Conservation (phyloP, 2,329 filamentous ascomycete genomes). For the Trichoderma sp. region DNA sequence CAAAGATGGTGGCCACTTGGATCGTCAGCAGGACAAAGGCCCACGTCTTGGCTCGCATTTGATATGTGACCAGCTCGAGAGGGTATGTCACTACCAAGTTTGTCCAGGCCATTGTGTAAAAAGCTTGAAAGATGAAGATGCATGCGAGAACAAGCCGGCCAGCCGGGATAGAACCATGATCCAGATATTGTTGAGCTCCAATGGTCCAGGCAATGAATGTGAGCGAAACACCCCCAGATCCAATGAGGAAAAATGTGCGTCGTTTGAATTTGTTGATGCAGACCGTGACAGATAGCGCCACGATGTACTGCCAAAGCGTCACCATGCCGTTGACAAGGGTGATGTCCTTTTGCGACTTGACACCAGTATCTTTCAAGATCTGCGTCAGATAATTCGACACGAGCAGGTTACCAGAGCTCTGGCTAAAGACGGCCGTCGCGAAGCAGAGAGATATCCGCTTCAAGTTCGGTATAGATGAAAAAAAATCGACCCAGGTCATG, state of each 20-base stretch:
- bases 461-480: conserved; percentile 42
- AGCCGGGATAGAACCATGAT: conserved; percentile 35
- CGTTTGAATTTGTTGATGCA: conserved; percentile 42
- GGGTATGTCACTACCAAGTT: conserved; percentile 48
- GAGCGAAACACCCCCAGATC: conserved; percentile 42
- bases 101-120: conserved; percentile 48
- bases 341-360: conserved; percentile 42
- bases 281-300: conserved; percentile 41
- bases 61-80: conserved; percentile 45
- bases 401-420: conserved; percentile 45
- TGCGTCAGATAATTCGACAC: conserved; percentile 47
- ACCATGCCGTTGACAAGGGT: conserved; percentile 47
- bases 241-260: conserved; percentile 43
- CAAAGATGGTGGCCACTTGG: conserved; percentile 42
- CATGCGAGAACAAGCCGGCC: conserved; percentile 44
- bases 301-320: conserved; percentile 47
- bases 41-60: conserved; percentile 47
- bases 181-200: conserved; percentile 42
- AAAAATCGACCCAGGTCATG: conserved; percentile 46
- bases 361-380: conserved; percentile 43
- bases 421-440: conserved; percentile 43
- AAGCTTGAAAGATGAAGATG: conserved; percentile 46
- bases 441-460: conserved; percentile 46
- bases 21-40: conserved; percentile 45
- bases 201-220: conserved; percentile 46